Evolutionary conservation across 805 yeast species (phyloP).

Genomic region (Spathaspora sp.): DNA sequence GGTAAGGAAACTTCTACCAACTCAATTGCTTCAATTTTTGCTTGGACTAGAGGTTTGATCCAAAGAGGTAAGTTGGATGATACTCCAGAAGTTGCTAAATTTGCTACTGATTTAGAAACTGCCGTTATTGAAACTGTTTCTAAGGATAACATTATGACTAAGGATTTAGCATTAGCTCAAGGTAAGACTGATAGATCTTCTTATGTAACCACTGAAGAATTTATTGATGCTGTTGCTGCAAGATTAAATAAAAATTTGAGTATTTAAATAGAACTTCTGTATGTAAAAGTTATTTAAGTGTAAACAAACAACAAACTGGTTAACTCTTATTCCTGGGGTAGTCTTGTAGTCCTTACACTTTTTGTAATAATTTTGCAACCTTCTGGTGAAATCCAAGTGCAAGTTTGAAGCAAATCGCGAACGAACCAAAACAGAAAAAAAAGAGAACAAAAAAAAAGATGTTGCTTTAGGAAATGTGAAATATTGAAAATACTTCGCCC

Average conservation of each 20-base stretch:
- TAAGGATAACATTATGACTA: conserved; percentile 86
- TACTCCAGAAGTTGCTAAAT: conserved; percentile 80
- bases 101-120: conserved; percentile 74
- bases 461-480: background rate
- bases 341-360: no score
- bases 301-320: no score
- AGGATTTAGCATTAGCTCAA: conserved; percentile 86
- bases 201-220: conserved; percentile 90
- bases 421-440: background rate
- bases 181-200: conserved; percentile 80
- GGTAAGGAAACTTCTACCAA: conserved; percentile 97
- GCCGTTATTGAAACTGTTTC: conserved; percentile 86
- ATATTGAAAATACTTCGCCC: background rate
- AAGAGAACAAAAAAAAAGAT: background rate
- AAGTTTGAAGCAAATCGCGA: background rate
- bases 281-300: background rate
- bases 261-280: background rate
- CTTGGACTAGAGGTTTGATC: conserved; percentile 91
- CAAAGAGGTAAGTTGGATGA: conserved; percentile 89
- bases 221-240: conserved; percentile 74
- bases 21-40: conserved; percentile 95
- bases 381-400: no score
- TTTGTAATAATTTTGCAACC: background rate
- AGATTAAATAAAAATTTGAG: conserved; percentile 46
- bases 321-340: background rate